These are phyloP conservation scores for Marchantia polymorpha DNA, from an alignment of 225 moss, liverwort and hornwort genomes.

Conservation along the genomic window DNA sequence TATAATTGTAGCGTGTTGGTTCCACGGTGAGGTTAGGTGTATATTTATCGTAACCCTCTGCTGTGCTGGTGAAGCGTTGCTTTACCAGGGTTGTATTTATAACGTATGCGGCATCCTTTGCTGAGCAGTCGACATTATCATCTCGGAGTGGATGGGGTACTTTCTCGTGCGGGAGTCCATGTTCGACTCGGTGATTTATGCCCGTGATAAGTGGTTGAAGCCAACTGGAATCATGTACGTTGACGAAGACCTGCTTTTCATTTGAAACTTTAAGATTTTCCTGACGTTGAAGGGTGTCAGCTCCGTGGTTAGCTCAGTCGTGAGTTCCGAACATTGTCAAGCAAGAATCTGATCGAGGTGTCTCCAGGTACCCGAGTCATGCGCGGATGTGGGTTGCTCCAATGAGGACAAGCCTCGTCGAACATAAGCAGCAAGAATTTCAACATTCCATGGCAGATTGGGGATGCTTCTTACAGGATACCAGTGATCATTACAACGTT, in stretches of 20 bases:
- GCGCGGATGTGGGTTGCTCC: constrained; percentile 97
- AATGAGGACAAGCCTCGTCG: constrained; percentile 67
- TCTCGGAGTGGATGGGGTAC: constrained; percentile 99
- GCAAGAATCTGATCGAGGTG: background rate
- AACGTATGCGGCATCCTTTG: constrained; percentile 74
- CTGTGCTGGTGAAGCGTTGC: constrained; percentile 72
- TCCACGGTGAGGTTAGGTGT: background rate
- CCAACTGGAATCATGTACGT: constrained; percentile 85
- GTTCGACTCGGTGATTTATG: constrained; percentile 91
- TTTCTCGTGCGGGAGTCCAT: constrained; percentile 95
- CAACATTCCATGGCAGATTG: constrained; percentile 89
- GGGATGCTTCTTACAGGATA: constrained; percentile 73
- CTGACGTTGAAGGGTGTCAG: background rate
- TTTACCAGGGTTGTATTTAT: constrained; percentile 74
- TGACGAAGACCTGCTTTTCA: background rate
- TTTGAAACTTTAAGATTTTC: background rate
- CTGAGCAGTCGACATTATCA: constrained; percentile 98
- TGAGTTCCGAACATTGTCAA: background rate
- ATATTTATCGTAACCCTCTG: constrained; percentile 17
- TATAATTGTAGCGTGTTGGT: too few relatives aligned
- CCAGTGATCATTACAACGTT: constrained; percentile 69
- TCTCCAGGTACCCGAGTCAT: constrained; percentile 85
- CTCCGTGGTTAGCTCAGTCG: background rate
- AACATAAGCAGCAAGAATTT: constrained; percentile 83
- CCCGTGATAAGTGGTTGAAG: constrained; percentile 87